Evolutionary conservation across 805 yeast genomes (phyloP).

Genomic region (Ogataea neopini): DNA sequence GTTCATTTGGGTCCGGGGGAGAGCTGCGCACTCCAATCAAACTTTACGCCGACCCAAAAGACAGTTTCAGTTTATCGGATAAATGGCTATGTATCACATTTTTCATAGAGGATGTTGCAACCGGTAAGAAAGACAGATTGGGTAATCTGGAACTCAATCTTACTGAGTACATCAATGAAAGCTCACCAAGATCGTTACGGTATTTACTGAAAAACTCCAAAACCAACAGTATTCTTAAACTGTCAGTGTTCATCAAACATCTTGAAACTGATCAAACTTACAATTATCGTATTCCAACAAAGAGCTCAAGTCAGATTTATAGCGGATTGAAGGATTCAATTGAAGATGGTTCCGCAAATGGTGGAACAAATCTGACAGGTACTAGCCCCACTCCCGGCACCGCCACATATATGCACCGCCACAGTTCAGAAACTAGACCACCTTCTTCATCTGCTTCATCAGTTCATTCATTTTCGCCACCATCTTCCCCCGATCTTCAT

Average conservation of each 20-base stretch:
- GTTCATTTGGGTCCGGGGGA: slow-evolving; percentile 41
- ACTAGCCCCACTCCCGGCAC: background rate
- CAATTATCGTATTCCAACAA: slow-evolving; percentile 23
- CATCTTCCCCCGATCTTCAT: slow-evolving; percentile 2
- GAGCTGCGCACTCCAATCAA: slow-evolving; percentile 35
- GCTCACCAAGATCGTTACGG: slow-evolving; percentile 53
- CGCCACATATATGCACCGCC: slow-evolving; percentile 1
- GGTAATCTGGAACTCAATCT: slow-evolving; percentile 72
- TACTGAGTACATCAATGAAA: slow-evolving; percentile 65
- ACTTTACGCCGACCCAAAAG: slow-evolving; percentile 41
- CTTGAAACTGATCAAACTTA: slow-evolving; percentile 16
- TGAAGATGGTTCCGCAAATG: slow-evolving; percentile 8
- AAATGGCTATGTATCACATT: slow-evolving; percentile 45
- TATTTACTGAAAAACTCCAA: slow-evolving; percentile 77
- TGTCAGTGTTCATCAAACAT: slow-evolving; percentile 44
- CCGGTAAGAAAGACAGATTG: slow-evolving; percentile 46
- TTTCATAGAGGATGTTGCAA: slow-evolving; percentile 31
- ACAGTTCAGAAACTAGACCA: background rate
- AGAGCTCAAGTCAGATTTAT: slow-evolving; percentile 23
- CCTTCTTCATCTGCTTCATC: slow-evolving; percentile 4
- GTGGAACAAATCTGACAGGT: no score
- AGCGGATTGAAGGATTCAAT: slow-evolving; percentile 28
- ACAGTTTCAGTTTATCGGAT: slow-evolving; percentile 39
- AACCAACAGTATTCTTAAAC: slow-evolving; percentile 73
- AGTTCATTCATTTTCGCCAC: background rate